Base-by-base conservation (phyloP, 345 rosid genomes). In the Acer saccharum region DNA sequence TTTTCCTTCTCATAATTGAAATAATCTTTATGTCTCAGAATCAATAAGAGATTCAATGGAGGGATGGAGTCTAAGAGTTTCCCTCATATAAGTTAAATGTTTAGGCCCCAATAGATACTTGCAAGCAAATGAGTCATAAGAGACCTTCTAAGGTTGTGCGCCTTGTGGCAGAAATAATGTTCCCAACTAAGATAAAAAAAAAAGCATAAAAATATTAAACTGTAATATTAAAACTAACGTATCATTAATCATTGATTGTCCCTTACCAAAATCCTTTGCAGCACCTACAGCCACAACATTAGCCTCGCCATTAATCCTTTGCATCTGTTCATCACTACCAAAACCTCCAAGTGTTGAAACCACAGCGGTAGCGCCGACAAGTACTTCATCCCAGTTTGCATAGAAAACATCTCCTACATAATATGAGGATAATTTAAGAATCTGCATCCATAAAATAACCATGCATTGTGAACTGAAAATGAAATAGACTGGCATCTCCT, bases 261-360 rank as follows among this genome's bases (percentile, higher is more conserved):
- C 87, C 90, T 86, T 69, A 93, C 96, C 96, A 79, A 74, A 92
- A 74, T 92, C 91, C 68, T 92, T 92, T 27, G 98, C 94, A 83
- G 94, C 94, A 82, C 83, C 90, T 57, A 95, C 98, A 44, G 97
- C 90, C 12, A 81, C 91, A 61, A 87, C 85, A 60, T 93, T 93
- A 79, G 99, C 98, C 84, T 92, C 97, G 18, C 97, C 96, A 10
- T 92, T 95, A 76, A 93, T 91, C 81, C 97, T 89, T 81, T 83
- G 83, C 98, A 95, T 95, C 80, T 93, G 98, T 69, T 93, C 97
- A 79, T 95, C 95, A 73, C 81, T 95, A 29, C 97, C 98, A 80
- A 95, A 84, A 71, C 99, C 99, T 82, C 98, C 98, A 62, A 92
- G 84, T 17, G 99, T 95, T 10, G 99, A 93, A 83, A 95, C 92